phyloP scores from a whole-genome alignment of 257 asterid genomes.

The Ehretia macrophylla region DNA sequence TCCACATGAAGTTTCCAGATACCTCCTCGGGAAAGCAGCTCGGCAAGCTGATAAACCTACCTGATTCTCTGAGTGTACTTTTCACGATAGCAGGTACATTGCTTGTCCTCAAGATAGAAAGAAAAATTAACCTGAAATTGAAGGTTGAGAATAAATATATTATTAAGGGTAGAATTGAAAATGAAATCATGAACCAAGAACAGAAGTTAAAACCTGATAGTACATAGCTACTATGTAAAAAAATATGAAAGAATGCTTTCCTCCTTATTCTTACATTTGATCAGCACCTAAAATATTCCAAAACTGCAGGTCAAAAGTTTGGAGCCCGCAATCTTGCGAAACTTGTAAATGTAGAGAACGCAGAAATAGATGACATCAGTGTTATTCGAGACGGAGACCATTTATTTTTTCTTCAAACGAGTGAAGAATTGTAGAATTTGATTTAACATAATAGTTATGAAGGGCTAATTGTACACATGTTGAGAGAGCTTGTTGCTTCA shows the following conservation, averaged over 20 bases:
- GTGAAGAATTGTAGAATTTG: conserved; percentile 14
- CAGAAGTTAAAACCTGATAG: conserved; percentile 2
- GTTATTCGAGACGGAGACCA: conserved; percentile 87
- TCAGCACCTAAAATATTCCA: conserved; percentile 17
- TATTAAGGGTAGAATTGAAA: background rate
- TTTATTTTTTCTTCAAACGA: conserved; percentile 47
- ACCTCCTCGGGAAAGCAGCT: conserved; percentile 26
- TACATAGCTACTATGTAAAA: background rate
- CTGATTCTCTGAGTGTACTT: conserved; percentile 66
- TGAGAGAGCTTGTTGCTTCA: background rate
- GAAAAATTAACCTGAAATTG: conserved; percentile 3
- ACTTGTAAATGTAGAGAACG: conserved; percentile 54
- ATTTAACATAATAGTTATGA: background rate
- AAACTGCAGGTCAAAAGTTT: conserved; percentile 74
- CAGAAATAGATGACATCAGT: conserved; percentile 73
- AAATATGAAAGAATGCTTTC: conserved; percentile 1
- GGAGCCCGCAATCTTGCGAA: conserved; percentile 42
- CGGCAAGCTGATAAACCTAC: conserved; percentile 52
- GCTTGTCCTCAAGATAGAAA: conserved; percentile 1
- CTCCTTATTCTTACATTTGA: conserved; percentile 1
- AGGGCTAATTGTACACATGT: background rate
- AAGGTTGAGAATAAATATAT: background rate
- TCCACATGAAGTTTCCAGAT: conserved; percentile 42
- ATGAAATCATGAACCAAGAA: background rate
- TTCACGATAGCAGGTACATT: conserved; percentile 61